Base-by-base conservation (phyloP, 768 basidiomycete genomes). In the Leccinum longicurvipes region DNA sequence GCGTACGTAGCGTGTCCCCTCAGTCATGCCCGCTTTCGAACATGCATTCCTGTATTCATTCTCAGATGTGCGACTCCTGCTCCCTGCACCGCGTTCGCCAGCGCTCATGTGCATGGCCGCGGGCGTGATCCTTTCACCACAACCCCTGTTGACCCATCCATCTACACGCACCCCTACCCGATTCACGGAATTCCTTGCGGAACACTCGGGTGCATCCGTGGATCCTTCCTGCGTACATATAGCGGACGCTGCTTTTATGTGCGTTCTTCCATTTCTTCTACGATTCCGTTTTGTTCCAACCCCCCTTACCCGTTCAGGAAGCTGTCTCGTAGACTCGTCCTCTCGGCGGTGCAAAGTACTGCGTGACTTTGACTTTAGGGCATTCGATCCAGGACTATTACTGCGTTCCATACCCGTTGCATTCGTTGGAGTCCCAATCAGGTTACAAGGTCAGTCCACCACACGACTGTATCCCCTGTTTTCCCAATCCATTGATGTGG, bases 211-310 rank as follows among this genome's bases (percentile, higher is more conserved):
- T 60, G 51, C 47, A 31, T 49, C 47, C 25, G 47, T 56, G 27
- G 45, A 45, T 24, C 28, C 32, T 45, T 47, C 39, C 44, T 68
- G 53, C 54, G 21, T 50, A 48, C 66, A 66, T 67, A 69, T 67
- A 67, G 60, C 53, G 42, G 57, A 59, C 41, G 44, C 39, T 51
- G 21, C 51, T 48, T 51, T 34, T 42, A 50, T 28, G 54, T 53
- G n/a, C 23, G 58, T 45, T 17, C 36, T 57, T 62, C 51, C 49
- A 46, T 58, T 56, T 51, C 46, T 48, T 50, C 51, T 56, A 51
- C 61, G 42, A 34, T 58, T 28, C 59, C 46, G 45, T 51, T 47
- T 41, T 48, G 9, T 50, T 51, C 32, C 36, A 57, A 51, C 45
- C 10, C 42, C 21, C 32, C 47, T 19, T 19, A 49, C 27, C 42